These are phyloP conservation scores for Pseudoturritis turrita DNA, from an alignment of 345 rosid genomes.

Conservation along the genomic window DNA sequence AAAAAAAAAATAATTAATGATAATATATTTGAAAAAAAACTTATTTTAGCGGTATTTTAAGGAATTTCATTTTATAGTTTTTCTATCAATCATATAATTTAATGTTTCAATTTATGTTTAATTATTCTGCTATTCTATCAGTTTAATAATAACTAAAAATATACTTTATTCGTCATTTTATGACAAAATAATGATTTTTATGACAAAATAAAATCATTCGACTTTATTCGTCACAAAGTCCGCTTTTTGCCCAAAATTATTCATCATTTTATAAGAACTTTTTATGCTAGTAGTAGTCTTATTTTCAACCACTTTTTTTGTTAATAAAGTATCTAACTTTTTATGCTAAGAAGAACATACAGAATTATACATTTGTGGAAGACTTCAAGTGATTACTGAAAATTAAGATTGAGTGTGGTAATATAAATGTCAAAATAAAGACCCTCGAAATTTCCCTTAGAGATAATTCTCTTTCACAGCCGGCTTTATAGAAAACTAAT, in stretches of 20 bases:
- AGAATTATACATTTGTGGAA: neutral
- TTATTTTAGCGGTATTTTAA: too few species aligned
- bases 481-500: neutral
- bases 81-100: neutral
- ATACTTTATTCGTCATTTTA: neutral
- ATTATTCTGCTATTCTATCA: neutral
- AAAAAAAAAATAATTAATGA: too few species aligned
- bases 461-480: neutral
- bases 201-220: neutral
- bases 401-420: neutral
- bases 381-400: neutral
- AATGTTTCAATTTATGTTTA: neutral
- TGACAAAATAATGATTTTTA: neutral
- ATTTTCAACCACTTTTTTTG: neutral
- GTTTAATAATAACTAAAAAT: neutral
- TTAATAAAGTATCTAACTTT: neutral
- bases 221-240: constrained; percentile 21
- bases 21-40: too few species aligned
- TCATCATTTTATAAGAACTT: neutral
- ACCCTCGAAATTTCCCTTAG: neutral
- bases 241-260: constrained; percentile 2
- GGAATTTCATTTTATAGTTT: neutral
- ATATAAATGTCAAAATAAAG: neutral
- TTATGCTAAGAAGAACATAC: neutral
- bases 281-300: neutral